phyloP scores from a whole-genome alignment of 768 basidiomycete genomes.

The Kwoniella dendrophila region DNA sequence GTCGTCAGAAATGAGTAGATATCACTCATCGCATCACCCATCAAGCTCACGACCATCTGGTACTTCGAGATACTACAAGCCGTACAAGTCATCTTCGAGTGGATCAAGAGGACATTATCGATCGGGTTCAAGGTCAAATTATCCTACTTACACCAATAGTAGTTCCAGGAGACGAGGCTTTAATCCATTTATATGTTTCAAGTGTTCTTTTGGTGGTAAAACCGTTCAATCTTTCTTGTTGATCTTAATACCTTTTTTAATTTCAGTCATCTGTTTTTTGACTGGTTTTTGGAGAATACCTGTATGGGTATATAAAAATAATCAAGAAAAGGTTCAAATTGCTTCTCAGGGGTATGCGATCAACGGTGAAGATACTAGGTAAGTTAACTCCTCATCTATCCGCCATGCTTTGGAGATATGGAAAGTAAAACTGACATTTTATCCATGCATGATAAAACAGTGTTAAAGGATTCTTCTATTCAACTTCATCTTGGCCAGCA shows the following conservation, averaged over 20 bases:
- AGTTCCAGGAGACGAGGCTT: no score
- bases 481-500: conserved; percentile 18
- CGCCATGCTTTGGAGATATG: background rate
- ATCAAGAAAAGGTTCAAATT: conserved; percentile 16
- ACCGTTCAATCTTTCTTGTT: conserved; percentile 8
- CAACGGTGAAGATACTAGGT: conserved; percentile 23
- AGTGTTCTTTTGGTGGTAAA: conserved; percentile 11
- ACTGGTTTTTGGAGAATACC: conserved; percentile 21
- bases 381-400: conserved; percentile 5
- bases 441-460: background rate
- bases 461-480: conserved; percentile 12
- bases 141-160: no score
- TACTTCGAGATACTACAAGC: no score
- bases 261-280: conserved; percentile 19
- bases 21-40: no score
- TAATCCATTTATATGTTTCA: conserved; percentile 2
- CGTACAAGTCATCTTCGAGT: no score
- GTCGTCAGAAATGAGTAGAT: no score
- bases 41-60: no score
- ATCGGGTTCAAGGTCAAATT: no score
- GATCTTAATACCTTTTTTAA: conserved; percentile 16
- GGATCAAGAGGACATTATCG: no score
- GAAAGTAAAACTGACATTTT: background rate
- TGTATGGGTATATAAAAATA: conserved; percentile 17
- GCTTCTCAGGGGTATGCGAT: conserved; percentile 30